Evolutionary conservation across 495 filamentous ascomycete genomes (phyloP).

Genomic region (Ramalina intermedia): DNA sequence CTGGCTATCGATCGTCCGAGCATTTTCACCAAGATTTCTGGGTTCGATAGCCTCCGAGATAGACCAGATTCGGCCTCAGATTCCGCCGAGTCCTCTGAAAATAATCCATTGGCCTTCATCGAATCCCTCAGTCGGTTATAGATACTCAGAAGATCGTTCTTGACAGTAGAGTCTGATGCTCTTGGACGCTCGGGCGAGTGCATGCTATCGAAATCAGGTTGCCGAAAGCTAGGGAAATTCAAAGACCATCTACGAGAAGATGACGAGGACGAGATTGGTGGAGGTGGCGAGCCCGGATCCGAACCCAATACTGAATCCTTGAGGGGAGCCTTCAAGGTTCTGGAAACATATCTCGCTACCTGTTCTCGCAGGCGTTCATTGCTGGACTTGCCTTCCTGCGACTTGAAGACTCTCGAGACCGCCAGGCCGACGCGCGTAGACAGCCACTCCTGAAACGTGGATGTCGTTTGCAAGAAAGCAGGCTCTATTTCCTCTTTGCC

Average conservation of each 20-base stretch:
- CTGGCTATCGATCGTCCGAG: slow-evolving; percentile 84
- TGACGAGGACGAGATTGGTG: slow-evolving; percentile 19
- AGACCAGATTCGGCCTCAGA: slow-evolving; percentile 21
- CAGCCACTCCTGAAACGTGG: slow-evolving; percentile 52
- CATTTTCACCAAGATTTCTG: slow-evolving; percentile 54
- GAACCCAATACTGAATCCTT: slow-evolving; percentile 41
- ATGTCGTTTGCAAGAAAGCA: slow-evolving; percentile 42
- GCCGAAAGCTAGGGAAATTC: slow-evolving; percentile 33
- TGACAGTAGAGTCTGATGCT: slow-evolving; percentile 26
- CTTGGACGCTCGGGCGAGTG: slow-evolving; percentile 25
- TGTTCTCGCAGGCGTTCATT: slow-evolving; percentile 33
- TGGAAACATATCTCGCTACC: slow-evolving; percentile 49
- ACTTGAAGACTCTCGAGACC: slow-evolving; percentile 28
- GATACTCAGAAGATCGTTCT: slow-evolving; percentile 62
- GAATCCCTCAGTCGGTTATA: slow-evolving; percentile 73
- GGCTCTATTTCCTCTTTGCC: slow-evolving; percentile 72
- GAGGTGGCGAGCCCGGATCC: slow-evolving; percentile 16
- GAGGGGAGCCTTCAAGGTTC: slow-evolving; percentile 45
- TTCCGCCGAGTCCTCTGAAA: slow-evolving; percentile 31
- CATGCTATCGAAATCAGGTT: slow-evolving; percentile 20
- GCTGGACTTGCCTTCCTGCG: slow-evolving; percentile 21
- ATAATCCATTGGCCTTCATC: slow-evolving; percentile 54
- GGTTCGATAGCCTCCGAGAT: slow-evolving; percentile 39
- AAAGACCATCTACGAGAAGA: slow-evolving; percentile 19
- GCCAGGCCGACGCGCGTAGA: slow-evolving; percentile 25